Conservation (phyloP, 2,329 filamentous ascomycete genomes). For the Colletotrichum echinochloae region DNA sequence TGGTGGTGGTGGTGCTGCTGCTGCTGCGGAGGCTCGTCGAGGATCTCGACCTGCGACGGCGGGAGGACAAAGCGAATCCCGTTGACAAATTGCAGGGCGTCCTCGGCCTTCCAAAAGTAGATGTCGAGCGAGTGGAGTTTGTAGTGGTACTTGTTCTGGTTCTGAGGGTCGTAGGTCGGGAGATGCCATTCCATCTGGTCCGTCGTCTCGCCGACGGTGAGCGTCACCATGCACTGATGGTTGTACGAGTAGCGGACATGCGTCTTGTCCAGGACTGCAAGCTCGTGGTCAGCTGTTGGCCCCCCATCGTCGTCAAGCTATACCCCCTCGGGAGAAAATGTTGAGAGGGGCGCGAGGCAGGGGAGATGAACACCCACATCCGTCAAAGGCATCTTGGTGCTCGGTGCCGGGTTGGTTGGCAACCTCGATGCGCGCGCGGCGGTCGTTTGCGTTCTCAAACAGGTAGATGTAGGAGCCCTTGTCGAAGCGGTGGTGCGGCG, state of each 20-base stretch:
- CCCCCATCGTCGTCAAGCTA: not conserved
- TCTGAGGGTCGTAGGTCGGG: slow-evolving; percentile 76
- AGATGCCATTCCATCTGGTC: slow-evolving; percentile 78
- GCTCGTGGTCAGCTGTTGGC: not conserved
- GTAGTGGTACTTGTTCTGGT: slow-evolving; percentile 84
- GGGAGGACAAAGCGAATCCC: slow-evolving; percentile 75
- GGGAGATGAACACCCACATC: slow-evolving; percentile 66
- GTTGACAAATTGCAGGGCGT: slow-evolving; percentile 78
- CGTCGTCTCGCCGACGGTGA: slow-evolving; percentile 69
- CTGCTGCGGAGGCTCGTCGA: slow-evolving; percentile 70
- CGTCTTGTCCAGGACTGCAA: slow-evolving; percentile 74
- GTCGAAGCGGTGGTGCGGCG: slow-evolving; percentile 84
- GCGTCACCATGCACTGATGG: slow-evolving; percentile 77
- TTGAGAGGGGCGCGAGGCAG: not conserved
- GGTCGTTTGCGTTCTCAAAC: slow-evolving; percentile 77
- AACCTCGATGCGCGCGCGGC: slow-evolving; percentile 78
- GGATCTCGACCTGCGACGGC: slow-evolving; percentile 69
- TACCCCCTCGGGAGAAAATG: slow-evolving; percentile 42
- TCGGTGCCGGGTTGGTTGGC: slow-evolving; percentile 80
- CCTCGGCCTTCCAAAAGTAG: slow-evolving; percentile 82
- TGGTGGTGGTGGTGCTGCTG: slow-evolving; percentile 44
- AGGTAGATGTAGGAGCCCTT: slow-evolving; percentile 84
- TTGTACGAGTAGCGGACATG: slow-evolving; percentile 78
- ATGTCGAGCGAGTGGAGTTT: slow-evolving; percentile 80
- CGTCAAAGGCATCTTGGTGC: slow-evolving; percentile 83